These are phyloP conservation scores for Beauveria rudraprayagi DNA, from an alignment of 2,329 filamentous ascomycete genomes.

Conservation along the genomic window DNA sequence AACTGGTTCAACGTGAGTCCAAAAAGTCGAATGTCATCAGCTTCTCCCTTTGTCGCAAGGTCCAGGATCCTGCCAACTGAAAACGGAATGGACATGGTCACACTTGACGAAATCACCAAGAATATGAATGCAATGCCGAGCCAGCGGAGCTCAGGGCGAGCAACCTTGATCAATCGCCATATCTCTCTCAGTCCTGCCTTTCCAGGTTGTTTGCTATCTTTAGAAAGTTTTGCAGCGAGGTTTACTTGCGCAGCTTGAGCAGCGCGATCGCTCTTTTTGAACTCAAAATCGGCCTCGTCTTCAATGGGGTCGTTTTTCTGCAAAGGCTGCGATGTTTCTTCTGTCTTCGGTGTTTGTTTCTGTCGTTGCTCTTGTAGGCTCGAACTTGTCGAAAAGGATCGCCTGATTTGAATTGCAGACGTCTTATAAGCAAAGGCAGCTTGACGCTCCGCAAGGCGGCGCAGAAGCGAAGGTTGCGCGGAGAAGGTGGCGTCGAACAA, in stretches of 20 bases:
- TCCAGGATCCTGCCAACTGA: conserved; percentile 95
- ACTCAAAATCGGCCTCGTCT: conserved; percentile 33
- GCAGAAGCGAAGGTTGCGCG: background rate
- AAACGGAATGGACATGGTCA: conserved; percentile 95
- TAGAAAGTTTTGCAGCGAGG: conserved; percentile 76
- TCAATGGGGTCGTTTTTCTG: conserved; percentile 30
- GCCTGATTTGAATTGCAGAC: background rate
- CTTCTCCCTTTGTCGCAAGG: conserved; percentile 67
- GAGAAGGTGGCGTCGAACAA: background rate
- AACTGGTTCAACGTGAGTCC: conserved; percentile 81
- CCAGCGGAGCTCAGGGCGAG: conserved; percentile 72
- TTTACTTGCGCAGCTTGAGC: conserved; percentile 83
- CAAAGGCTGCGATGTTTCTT: conserved; percentile 20
- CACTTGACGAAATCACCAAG: conserved; percentile 78
- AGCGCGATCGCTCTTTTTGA: conserved; percentile 71
- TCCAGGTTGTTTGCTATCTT: conserved; percentile 57
- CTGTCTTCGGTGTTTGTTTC: conserved; percentile 16
- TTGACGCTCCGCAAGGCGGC: background rate
- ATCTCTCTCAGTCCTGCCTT: conserved; percentile 66
- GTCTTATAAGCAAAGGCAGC: background rate
- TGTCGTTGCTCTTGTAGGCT: background rate
- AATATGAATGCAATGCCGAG: conserved; percentile 74
- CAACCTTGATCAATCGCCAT: conserved; percentile 81
- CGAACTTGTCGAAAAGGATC: background rate
- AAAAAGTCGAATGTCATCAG: conserved; percentile 64